Conservation (phyloP, 2,329 filamentous ascomycete species). For the Rhinocladiella similis region DNA sequence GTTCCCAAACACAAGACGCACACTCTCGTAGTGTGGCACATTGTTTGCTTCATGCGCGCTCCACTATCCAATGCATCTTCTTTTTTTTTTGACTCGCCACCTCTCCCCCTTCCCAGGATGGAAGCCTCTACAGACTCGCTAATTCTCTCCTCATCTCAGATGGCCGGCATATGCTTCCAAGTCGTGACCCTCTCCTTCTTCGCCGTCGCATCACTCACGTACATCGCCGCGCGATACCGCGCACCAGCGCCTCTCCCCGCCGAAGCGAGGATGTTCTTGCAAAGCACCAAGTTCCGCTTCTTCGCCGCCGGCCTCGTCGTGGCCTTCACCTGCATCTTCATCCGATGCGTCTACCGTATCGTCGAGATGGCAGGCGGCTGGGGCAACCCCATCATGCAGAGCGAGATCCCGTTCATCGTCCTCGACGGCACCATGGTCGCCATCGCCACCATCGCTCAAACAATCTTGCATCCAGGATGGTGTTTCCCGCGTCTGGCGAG, state of each 20-base stretch:
- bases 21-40: too few species aligned
- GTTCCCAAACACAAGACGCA: too few species aligned
- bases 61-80: too few species aligned
- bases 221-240: slow-evolving; percentile 21
- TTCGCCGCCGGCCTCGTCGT: slow-evolving; percentile 18
- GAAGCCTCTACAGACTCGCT: too few species aligned
- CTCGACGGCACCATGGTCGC: slow-evolving; percentile 45
- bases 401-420: slow-evolving; percentile 50
- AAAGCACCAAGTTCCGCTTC: slow-evolving; percentile 17
- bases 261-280: slow-evolving; percentile 9
- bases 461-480: slow-evolving; percentile 24
- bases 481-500: slow-evolving; percentile 25
- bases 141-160: slow-evolving; percentile 23
- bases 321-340: slow-evolving; percentile 45
- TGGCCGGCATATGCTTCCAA: slow-evolving; percentile 59
- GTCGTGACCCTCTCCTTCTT: slow-evolving; percentile 51
- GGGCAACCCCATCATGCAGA: slow-evolving; percentile 47
- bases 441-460: slow-evolving; percentile 21
- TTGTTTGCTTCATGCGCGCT: too few species aligned
- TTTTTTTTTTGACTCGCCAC: too few species aligned
- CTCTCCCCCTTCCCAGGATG: too few species aligned
- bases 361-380: slow-evolving; percentile 52
- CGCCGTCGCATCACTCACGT: slow-evolving; percentile 14
- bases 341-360: slow-evolving; percentile 51
- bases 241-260: slow-evolving; percentile 15